phyloP scores from a whole-genome alignment of 1,284 basidiomycete species.

The Apiotrichum sp. region DNA sequence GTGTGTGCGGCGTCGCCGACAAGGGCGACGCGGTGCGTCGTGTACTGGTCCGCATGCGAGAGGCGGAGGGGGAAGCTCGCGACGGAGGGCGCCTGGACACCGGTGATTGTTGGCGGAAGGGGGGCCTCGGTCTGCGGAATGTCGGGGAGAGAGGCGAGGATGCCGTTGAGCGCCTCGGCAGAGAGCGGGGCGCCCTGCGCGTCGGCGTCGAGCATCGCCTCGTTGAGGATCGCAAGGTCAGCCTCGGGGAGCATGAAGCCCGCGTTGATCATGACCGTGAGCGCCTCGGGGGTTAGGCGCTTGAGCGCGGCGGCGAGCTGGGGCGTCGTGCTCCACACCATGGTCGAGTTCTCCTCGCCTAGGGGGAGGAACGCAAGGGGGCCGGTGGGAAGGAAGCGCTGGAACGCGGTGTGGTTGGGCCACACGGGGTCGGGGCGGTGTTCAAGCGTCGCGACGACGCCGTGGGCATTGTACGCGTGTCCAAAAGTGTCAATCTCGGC shows the following conservation, averaged over 20 bases:
- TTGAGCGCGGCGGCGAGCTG: slow-evolving; percentile 67
- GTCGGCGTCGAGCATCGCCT: slow-evolving; percentile 53
- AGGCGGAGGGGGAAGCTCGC: slow-evolving; percentile 88
- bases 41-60: slow-evolving; percentile 80
- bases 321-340: slow-evolving; percentile 93
- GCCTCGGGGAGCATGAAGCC: slow-evolving; percentile 80
- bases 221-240: slow-evolving; percentile 64
- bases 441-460: slow-evolving; percentile 80
- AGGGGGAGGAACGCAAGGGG: slow-evolving; percentile 91
- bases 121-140: slow-evolving; percentile 45
- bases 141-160: slow-evolving; percentile 45
- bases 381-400: slow-evolving; percentile 90
- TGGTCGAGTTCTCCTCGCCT: slow-evolving; percentile 65
- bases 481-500: slow-evolving; percentile 83
- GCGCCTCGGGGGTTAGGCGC: slow-evolving; percentile 58
- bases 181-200: slow-evolving; percentile 19
- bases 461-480: slow-evolving; percentile 85
- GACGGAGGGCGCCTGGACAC: slow-evolving; percentile 66
- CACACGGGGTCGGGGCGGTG: slow-evolving; percentile 54
- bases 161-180: slow-evolving; percentile 19
- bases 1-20: slow-evolving; percentile 96
- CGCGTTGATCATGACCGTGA: slow-evolving; percentile 77
- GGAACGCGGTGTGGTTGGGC: slow-evolving; percentile 79
- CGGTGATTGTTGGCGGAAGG: slow-evolving; percentile 70
- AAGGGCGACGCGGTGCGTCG: slow-evolving; percentile 57